These are phyloP conservation scores for Amanita phalloides DNA, from an alignment of 768 basidiomycete species.

Conservation along the genomic window DNA sequence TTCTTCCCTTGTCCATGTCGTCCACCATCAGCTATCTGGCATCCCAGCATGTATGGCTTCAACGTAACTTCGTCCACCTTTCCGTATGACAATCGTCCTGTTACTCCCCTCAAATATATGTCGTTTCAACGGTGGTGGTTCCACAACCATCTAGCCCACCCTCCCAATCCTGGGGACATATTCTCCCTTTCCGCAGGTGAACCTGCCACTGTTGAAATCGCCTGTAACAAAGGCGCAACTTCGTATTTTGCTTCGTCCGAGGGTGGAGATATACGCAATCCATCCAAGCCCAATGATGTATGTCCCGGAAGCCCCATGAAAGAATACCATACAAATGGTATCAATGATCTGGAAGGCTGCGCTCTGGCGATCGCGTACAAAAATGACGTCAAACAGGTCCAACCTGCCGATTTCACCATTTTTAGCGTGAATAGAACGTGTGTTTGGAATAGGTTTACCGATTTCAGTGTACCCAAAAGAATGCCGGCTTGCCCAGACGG, in stretches of 20 bases:
- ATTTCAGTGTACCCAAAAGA: slow-evolving; percentile 52
- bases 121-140: slow-evolving; percentile 57
- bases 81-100: slow-evolving; percentile 56
- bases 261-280: slow-evolving; percentile 41
- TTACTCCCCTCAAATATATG: slow-evolving; percentile 28
- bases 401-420: slow-evolving; percentile 60
- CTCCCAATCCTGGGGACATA: slow-evolving; percentile 45
- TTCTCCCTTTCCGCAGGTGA: slow-evolving; percentile 53
- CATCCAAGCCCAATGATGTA: slow-evolving; percentile 34
- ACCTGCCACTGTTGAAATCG: slow-evolving; percentile 40
- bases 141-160: slow-evolving; percentile 46
- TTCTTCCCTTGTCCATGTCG: neutral
- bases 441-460: slow-evolving; percentile 61
- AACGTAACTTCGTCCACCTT: slow-evolving; percentile 49
- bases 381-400: slow-evolving; percentile 39
- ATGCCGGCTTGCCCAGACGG: slow-evolving; percentile 62
- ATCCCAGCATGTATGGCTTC: slow-evolving; percentile 57
- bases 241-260: slow-evolving; percentile 41
- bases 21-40: slow-evolving; percentile 30
- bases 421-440: slow-evolving; percentile 72
- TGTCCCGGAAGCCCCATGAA: slow-evolving; percentile 35
- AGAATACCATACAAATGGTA: slow-evolving; percentile 45
- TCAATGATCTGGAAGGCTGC: slow-evolving; percentile 49
- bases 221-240: slow-evolving; percentile 51
- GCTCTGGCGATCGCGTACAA: slow-evolving; percentile 73